Evolutionary conservation across 1,139 yeast species (phyloP), one percentile per base, ranked within the genome.

Genomic region (Lipomyces yarrowii): DNA sequence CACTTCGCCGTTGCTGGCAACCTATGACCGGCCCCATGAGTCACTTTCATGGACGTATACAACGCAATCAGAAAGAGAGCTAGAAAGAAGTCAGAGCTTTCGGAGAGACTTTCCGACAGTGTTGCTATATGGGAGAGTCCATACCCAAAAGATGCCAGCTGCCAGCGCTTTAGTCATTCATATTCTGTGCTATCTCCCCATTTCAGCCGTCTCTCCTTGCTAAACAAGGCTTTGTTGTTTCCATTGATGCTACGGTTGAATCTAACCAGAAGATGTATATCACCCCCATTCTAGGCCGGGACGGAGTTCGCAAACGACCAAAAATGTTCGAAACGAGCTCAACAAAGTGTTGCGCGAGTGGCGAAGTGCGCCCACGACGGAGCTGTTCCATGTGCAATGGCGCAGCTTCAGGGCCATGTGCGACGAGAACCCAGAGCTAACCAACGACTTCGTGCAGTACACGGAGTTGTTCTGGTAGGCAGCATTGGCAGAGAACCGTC

Each of bases 31-130:
- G 11, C 52, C 52, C 52, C 15, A 18, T 18, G 52, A 15, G 52
- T 46, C 15, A 46, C 52, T 46, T 46, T 46, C n/a, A 46, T 46
- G 52, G 52, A 46, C 15, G 52, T 46, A 18, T 46, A 46, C 52
- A 46, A 46, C 5, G 52, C 52, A 1, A 15, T 46, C 10, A 15
- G 52, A 46, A 46, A 4, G 52, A 46, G 10, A 18, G 52, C 52
- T 18, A 46, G 52, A 46, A 18, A 46, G 4, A 18, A 46, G 52
- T 46, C 52, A 46, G 52, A 46, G 52, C 52, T 46, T 3, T 15
- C 52, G 10, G 18, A 46, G 15, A 46, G 15, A 1, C 52, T 46
- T 18, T 46, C 52, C 52, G 52, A 46, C 15, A 46, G 52, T 18
- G 15, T 46, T 46, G 15, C 52, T 4, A 15, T 46, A 4, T 46